A percentile compares a stretch with the other conserved stretches of the same genome.
Conservation (phyloP, 2,329 filamentous ascomycete species). For the Rhynchosporium graminicola region DNA sequence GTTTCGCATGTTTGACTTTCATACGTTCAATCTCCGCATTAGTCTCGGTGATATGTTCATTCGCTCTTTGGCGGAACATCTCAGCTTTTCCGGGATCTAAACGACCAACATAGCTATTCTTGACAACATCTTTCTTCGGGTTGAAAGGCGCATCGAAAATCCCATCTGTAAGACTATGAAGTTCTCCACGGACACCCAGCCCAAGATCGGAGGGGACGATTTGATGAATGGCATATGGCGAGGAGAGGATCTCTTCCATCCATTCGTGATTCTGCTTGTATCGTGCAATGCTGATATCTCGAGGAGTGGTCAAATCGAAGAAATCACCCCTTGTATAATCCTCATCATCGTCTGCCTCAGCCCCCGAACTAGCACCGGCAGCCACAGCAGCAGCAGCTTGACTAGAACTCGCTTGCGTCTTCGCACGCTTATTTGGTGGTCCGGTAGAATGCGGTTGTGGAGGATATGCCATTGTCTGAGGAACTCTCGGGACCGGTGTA, state of each 20-base stretch:
- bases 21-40: constrained; percentile 82
- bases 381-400: constrained; percentile 26
- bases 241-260: constrained; percentile 97
- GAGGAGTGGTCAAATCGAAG: constrained; percentile 84
- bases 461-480: constrained; percentile 64
- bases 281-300: constrained; percentile 82
- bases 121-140: constrained; percentile 39
- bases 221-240: constrained; percentile 81
- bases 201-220: constrained; percentile 87
- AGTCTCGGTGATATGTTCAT: constrained; percentile 70
- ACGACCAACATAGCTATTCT: constrained; percentile 50
- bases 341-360: constrained; percentile 77
- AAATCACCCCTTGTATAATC: constrained; percentile 84
- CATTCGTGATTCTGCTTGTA: constrained; percentile 97
- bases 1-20: constrained; percentile 74
- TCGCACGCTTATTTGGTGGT: constrained; percentile 56
- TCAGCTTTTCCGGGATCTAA: constrained; percentile 76
- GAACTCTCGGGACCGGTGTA: constrained; percentile 35
- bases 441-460: constrained; percentile 49
- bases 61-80: constrained; percentile 79
- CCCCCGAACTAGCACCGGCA: constrained; percentile 26
- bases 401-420: constrained; percentile 32
- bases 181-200: constrained; percentile 78
- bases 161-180: constrained; percentile 78
- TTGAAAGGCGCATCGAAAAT: constrained; percentile 72